Evolutionary conservation across 441 rosid species (phyloP).

Genomic region (Erodium chrysanthum): DNA sequence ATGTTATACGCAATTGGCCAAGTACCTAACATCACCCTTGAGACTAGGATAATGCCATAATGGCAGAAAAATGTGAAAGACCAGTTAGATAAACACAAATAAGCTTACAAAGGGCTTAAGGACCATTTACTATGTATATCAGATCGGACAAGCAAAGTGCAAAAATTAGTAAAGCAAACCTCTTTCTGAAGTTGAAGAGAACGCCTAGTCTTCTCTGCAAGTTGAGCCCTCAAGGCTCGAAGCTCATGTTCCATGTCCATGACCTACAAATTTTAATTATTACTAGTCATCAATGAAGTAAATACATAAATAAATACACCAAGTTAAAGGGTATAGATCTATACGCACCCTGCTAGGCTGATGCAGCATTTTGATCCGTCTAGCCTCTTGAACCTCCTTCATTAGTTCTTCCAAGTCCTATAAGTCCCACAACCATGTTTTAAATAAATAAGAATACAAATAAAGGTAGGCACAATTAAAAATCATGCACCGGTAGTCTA

Average conservation of each 20-base stretch:
- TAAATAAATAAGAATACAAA: not conserved
- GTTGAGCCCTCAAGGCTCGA: slow-evolving; percentile 74
- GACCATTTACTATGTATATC: not conserved
- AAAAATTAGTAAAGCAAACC: slow-evolving; percentile 28
- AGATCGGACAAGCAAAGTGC: not conserved
- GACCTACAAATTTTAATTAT: slow-evolving; percentile 40
- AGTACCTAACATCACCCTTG: not conserved
- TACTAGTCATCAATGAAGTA: not conserved
- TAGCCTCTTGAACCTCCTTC: slow-evolving; percentile 98
- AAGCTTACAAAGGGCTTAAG: not conserved
- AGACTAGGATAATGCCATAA: not conserved
- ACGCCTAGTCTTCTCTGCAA: slow-evolving; percentile 74
- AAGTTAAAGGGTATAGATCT: slow-evolving; percentile 9
- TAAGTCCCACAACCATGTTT: slow-evolving; percentile 14
- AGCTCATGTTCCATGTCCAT: slow-evolving; percentile 99
- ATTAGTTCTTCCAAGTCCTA: slow-evolving; percentile 84
- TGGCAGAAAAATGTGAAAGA: not conserved
- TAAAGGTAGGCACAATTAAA: not conserved
- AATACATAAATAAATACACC: not conserved
- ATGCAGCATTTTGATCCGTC: slow-evolving; percentile 96
- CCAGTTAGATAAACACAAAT: not conserved
- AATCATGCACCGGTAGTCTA: not conserved
- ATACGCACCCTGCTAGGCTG: slow-evolving; percentile 83
- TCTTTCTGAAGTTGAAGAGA: slow-evolving; percentile 69
- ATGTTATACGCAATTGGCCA: not conserved